Percentiles rank a stretch among this genome's conserved stretches.
phyloP scores from a whole-genome alignment of 2,329 filamentous ascomycete genomes.

The Karstenula rhodostoma region DNA sequence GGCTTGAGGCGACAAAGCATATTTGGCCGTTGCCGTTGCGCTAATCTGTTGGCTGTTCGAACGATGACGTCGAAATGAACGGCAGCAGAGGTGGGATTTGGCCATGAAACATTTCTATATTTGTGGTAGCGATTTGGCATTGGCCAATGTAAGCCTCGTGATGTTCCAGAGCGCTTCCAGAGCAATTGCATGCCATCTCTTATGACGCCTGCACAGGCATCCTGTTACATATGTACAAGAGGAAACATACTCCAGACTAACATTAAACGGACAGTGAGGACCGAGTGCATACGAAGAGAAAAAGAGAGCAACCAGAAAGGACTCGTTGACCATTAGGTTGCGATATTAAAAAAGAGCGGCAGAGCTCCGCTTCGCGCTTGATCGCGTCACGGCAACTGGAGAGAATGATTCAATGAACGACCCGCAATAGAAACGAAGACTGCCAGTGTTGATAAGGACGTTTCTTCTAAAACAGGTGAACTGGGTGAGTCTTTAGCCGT shows the following conservation, averaged over 20 bases:
- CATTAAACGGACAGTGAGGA: too few relatives aligned
- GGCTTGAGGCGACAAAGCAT: neutral
- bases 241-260: too few relatives aligned
- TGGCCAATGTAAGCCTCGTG: neutral
- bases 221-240: too few relatives aligned
- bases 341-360: neutral
- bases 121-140: neutral
- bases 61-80: neutral
- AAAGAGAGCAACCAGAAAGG: neutral
- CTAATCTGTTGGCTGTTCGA: neutral
- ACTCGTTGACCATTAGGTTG: neutral
- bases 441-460: neutral
- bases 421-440: neutral
- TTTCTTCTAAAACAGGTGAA: too few relatives aligned
- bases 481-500: neutral
- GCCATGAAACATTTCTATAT: slow-evolving; percentile 3
- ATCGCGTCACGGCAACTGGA: neutral
- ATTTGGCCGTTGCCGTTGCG: neutral
- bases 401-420: neutral
- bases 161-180: neutral
- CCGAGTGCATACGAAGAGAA: neutral
- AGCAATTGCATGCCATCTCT: neutral
- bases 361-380: neutral
- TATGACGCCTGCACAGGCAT: neutral
- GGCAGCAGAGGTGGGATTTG: neutral